Base-by-base conservation (phyloP, 1,139 yeast species). In the Scheffersomyces segobiensis region DNA sequence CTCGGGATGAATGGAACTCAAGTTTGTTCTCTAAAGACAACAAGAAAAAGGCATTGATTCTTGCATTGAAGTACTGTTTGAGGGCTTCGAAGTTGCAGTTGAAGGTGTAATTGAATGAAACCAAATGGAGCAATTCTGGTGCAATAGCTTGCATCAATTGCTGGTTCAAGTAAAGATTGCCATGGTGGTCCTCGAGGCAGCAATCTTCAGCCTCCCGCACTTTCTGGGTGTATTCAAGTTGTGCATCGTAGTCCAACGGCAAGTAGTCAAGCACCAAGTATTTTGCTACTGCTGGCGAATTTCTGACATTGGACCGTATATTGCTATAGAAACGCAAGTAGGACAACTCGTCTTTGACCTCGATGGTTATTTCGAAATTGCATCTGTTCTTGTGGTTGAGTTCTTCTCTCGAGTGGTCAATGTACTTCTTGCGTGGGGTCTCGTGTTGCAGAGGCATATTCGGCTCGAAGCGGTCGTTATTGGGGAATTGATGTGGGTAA, bases 41-140 rank as follows among this genome's bases (percentile, higher is more conserved):
- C 47, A 52, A 39, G 49, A 26, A 52, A 46, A 52, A 52, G 22
- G 53, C 48, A 20, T 52, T 52, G 47, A 52, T 26, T 39, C 46
- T 18, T 12, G 26, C 26, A 17, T 18, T 18, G 24, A 32, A 52
- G 39, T 32, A 52, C 17, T 26, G 21, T 17, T 52, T 52, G 47
- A 52, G 24, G n/a, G 53, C 47, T 39, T 52, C 53, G 47, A 52
- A 42, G 18, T 52, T 52, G 50, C 50, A 48, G 24, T 48, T 48
- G 26, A 48, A 48, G 26, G 50, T 48, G 18, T 48, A 48, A 26
- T 48, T 48, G 50, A 17, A 48, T 5, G 50, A 48, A 24, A 48
- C 24, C 24, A 48, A 20, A 24, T 48, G 24, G n/a, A 20, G 24
- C 8, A 48, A 24, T 48, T 48, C 50, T n/a, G 50, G 26, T 48